Evolutionary conservation across 2,329 filamentous ascomycete species (phyloP), one percentile per base, ranked within the genome.

Genomic region (Penicillium sp.): DNA sequence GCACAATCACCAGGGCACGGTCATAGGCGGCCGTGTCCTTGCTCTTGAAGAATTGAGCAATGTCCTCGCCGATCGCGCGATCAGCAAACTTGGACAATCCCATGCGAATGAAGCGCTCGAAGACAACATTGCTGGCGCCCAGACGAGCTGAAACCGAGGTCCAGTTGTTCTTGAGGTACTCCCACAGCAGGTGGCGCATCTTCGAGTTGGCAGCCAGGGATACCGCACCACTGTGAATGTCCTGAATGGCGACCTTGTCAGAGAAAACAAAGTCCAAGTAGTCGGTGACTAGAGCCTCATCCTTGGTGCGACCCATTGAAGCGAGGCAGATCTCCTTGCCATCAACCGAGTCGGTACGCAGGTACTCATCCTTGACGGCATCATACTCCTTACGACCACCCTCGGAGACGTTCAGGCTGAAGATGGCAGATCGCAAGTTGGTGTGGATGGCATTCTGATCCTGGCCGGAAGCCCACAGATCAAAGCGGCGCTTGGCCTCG

Each of bases 11-110:
- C 44, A 98, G 72, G 4, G 88, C 90, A 47, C 93, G 84, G 66
- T 94, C 87, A 69, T 90, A 97, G 42, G 84, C 86, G 61, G 82
- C 82, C 13, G 86, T 91, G 63, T 97, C 88, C 76, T 91, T 95
- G 61, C 80, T 79, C 59, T 80, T 77, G 76, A 97, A 98, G 77
- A 98, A 98, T 3, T 72, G 67, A 43, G 84, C 77, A 60, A 98
- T 93, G 46, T 96, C 89, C 55, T 82, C 76, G 53, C 88, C 79
- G 12, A 82, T 77, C 53, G 79, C 78, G 11, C 76, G 72, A 59
- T 89, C 84, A 3, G 87, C 81, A 66, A 94, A 97, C 64, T 87
- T 86, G 61, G 81, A 82, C 57, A 98, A 73, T 39, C 83, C 83
- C 57, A 86, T 76, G 58, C 87, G 84, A 59, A 98, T 73, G 71